Conservation (phyloP, 1,284 basidiomycete genomes). For the Sporisorium iseilematis-ciliati region DNA sequence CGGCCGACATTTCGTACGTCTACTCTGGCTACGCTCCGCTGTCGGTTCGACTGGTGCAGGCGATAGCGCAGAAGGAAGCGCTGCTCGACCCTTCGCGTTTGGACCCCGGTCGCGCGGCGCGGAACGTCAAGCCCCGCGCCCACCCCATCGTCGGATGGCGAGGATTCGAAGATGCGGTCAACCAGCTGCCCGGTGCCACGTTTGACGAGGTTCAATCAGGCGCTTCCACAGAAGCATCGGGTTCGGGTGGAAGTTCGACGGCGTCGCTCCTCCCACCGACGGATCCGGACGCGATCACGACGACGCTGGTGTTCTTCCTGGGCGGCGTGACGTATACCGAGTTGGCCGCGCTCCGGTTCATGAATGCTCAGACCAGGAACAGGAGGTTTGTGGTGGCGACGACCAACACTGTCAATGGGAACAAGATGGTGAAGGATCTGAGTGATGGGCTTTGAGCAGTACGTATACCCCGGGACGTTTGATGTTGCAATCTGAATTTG, state of each 20-base stretch:
- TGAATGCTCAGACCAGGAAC: conserved; percentile 73
- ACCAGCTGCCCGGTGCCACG: conserved; percentile 83
- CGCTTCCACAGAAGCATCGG: not conserved
- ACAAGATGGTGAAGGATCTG: conserved; percentile 43
- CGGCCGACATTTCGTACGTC: conserved; percentile 93
- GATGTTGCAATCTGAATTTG: conserved; percentile 13
- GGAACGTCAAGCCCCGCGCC: conserved; percentile 71
- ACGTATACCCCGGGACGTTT: conserved; percentile 12
- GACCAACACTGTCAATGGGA: conserved; percentile 61
- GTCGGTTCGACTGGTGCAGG: conserved; percentile 90
- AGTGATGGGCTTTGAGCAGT: not conserved
- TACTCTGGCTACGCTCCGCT: conserved; percentile 98
- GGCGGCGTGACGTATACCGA: conserved; percentile 98
- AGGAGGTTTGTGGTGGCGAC: conserved; percentile 62
- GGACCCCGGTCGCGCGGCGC: not conserved
- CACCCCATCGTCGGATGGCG: conserved; percentile 95
- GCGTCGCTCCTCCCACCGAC: conserved; percentile 11
- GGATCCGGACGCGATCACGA: conserved; percentile 73
- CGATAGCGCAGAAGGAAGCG: conserved; percentile 87
- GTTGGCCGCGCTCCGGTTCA: conserved; percentile 92
- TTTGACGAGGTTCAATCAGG: conserved; percentile 80
- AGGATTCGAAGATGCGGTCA: conserved; percentile 90
- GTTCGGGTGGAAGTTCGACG: not conserved
- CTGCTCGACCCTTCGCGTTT: conserved; percentile 73
- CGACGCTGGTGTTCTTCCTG: conserved; percentile 96